Evolutionary conservation across 202 grass and related monocot genomes (phyloP), one percentile per base, ranked within the genome.

Genomic region (Zizania palustris): DNA sequence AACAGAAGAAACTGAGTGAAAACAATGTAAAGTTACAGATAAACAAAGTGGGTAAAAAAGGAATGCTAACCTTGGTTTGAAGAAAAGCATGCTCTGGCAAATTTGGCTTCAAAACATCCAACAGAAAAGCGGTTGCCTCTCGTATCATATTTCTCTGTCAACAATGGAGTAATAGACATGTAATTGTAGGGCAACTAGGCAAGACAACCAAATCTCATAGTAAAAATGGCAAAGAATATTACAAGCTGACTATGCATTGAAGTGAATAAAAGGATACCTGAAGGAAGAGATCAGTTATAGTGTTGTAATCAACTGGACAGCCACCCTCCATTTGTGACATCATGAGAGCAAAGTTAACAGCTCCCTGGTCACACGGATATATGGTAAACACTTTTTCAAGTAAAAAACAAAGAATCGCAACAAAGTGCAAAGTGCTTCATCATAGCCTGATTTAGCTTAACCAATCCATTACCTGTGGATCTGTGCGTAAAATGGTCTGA

Each of bases 241-340:
- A 48, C 12, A 63, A 73, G 63, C 40, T 9, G 72, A 64, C 42
- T 65, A 71, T 67, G 18, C 21, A 75, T 56, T 33, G 42, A 56
- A 54, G 81, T 38, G 33, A 81, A 78, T 44, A 69, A 37, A 63
- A 81, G 8, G 8, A 42, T 69, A 97, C 93, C 90, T 97, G 93
- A 84, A 97, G 93, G 82, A 97, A 97, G 63, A 97, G 90, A 75
- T 97, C 93, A 44, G 93, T 97, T 45, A 97, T 93, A 8, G 93
- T 97, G 72, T 97, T 97, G 74, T 97, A 97, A 82, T 97, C 93
- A 56, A 97, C 60, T 28, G 93, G 93, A 45, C 93, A 97, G 16
- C 93, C 93, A 40, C 90, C 93, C 72, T 97, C 93, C 93, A 97
- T 97, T 87, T 96, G 93, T 69, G 93, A 90, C 93, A 97, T 91